Evolutionary conservation across 495 filamentous ascomycete species (phyloP), one percentile per base, ranked within the genome.

Genomic region (Entonaema liquescens): DNA sequence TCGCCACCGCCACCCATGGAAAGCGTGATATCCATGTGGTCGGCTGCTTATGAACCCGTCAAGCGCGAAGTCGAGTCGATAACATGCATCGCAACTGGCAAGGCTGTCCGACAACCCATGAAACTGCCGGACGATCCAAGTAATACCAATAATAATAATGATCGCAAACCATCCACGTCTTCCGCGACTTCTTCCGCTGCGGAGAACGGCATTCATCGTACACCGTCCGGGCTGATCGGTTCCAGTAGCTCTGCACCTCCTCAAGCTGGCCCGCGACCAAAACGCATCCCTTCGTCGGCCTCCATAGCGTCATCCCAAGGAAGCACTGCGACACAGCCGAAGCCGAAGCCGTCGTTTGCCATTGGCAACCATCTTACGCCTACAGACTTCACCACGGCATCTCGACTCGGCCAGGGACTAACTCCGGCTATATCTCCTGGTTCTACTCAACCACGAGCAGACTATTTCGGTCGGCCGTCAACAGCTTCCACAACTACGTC

Each of bases 21-120:
- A 21, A 86, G 91, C 35, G 86, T 97, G 0, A 82, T 96, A 53
- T 77, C 87, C 1, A 81, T 85, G 49, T 98, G 91, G 91, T 86
- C 92, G 44, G 79, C 76, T 7, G 85, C 84, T 62, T 92, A 90
- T 76, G 83, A 85, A 9, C 86, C 91, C 0, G 76, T 90, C 53
- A 90, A 91, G 63, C 80, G 86, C 55, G 84, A 97, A 50, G 75
- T 93, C 40, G 95, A 98, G 80, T 85, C 81, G n/a, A 85, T 97
- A 65, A 81, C 78, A 59, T 86, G 84, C 67, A 85, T 98, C 49
- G 85, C 88, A 28, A 84, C 86, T 25, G 93, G 94, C 29, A 97
- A 94, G 79, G 87, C 89, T 4, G 83, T 91, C n/a, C 89, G 88
- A 36, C 79, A 84, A 67, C 83, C 89, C 2, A 88, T 91, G 85